Evolutionary conservation across 1,284 basidiomycete species (phyloP), one percentile per base, ranked within the genome.

Genomic region (Anthracocystis panici-leucophaei): DNA sequence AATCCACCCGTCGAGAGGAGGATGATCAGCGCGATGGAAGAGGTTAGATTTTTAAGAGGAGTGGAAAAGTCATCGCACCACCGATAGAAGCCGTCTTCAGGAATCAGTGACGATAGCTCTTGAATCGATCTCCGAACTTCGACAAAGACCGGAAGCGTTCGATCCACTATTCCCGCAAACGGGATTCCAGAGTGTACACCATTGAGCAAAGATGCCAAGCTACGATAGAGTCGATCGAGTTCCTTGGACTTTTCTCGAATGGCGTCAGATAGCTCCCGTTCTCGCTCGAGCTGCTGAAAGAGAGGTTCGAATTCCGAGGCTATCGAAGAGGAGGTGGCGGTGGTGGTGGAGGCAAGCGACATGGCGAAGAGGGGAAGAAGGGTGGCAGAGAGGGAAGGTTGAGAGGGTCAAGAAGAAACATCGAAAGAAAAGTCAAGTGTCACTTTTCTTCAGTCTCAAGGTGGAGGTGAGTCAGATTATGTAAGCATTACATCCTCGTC

Each of bases 191-290:
- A 79, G 45, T 81, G 78, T 0, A 78, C 52, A 6, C 63, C 49
- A 27, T 79, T 78, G 25, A 80, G 56, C 12, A 65, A 16, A 1
- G 67, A 65, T 1, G 70, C 59, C 14, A 79, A 59, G 3, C 65
- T 35, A 2, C 79, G 66, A 31, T 65, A 65, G 12, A 62, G 45
- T 3, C 65, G 58, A 35, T 81, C 79, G 11, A 81, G 42, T 23
- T 78, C 75, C 50, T 81, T 79, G 29, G 62, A 44, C 20, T 74
- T 66, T 27, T 77, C 73, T 5, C 78, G 65, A 25, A 81, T 72
- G 3, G 21, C 56, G 38, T 80, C 78, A 7, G 69, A 55, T 0
- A 78, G 63, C 7, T 40, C 33, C 1, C 76, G 56, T 40, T 80
- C 73, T 1, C 48, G 27, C 42, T 80, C 78, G 20, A 80, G 73